These are phyloP conservation scores for Rhizoctonia solani DNA, from an alignment of 1,284 basidiomycete species.

Conservation along the genomic window DNA sequence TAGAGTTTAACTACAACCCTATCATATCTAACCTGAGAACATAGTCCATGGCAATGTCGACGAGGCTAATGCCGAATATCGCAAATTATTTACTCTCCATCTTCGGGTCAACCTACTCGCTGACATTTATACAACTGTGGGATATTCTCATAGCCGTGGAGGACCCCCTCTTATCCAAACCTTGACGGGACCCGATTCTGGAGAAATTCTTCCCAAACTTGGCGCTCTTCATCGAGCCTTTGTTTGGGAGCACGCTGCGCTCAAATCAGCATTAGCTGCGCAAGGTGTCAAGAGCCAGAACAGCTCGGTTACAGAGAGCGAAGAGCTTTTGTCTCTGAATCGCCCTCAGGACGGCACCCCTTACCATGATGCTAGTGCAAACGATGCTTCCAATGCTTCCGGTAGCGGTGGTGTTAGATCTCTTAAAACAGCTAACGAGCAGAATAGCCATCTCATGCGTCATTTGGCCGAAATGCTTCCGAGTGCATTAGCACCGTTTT, in stretches of 20 bases:
- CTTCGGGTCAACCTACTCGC: slow-evolving; percentile 82
- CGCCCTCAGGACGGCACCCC: slow-evolving; percentile 29
- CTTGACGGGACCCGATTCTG: slow-evolving; percentile 65
- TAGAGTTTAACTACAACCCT: background rate
- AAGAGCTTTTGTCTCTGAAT: slow-evolving; percentile 24
- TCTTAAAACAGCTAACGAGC: slow-evolving; percentile 45
- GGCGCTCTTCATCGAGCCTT: slow-evolving; percentile 83
- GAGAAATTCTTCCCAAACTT: slow-evolving; percentile 72
- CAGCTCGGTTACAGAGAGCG: slow-evolving; percentile 17
- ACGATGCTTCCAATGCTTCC: slow-evolving; percentile 42
- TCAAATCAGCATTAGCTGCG: slow-evolving; percentile 62
- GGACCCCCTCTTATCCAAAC: slow-evolving; percentile 77
- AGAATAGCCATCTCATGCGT: slow-evolving; percentile 78
- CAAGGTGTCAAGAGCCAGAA: slow-evolving; percentile 23
- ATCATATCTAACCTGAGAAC: background rate
- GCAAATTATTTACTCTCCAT: slow-evolving; percentile 76
- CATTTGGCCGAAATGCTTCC: slow-evolving; percentile 72
- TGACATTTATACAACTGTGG: slow-evolving; percentile 86
- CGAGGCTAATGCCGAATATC: slow-evolving; percentile 69
- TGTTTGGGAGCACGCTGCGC: slow-evolving; percentile 83
- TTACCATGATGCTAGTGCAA: slow-evolving; percentile 9
- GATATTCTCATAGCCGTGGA: slow-evolving; percentile 80
- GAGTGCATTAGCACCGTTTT: slow-evolving; percentile 78
- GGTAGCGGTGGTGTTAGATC: slow-evolving; percentile 52
- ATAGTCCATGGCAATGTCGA: slow-evolving; percentile 53